phyloP scores from a whole-genome alignment of 164 flowering plant species.

The Piper longum region DNA sequence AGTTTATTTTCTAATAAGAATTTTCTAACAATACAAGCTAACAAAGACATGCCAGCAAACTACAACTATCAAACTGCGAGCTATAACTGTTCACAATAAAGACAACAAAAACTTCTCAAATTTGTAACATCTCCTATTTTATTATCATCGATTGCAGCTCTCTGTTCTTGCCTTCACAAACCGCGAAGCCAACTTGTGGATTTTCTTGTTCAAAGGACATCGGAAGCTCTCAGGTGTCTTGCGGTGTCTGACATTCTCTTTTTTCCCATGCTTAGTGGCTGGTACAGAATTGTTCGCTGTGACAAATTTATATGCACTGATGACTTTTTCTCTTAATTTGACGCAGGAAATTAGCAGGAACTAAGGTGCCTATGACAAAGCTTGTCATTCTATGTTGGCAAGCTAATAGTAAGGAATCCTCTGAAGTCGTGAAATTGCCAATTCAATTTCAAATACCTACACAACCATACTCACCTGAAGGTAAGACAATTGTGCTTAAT shows the following conservation, averaged over 20 bases:
- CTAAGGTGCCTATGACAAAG: conserved; percentile 17
- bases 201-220: conserved; percentile 69
- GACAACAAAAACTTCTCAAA: too few species aligned
- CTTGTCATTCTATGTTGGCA: conserved; percentile 55
- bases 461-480: conserved; percentile 58
- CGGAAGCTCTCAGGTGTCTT: conserved; percentile 26
- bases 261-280: not conserved
- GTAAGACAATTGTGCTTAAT: conserved; percentile 17
- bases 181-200: conserved; percentile 13
- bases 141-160: conserved; percentile 33
- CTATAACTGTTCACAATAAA: too few species aligned
- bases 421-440: conserved; percentile 50
- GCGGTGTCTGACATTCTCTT: not conserved
- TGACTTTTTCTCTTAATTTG: not conserved
- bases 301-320: not conserved
- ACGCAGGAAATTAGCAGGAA: conserved; percentile 5
- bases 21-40: too few species aligned
- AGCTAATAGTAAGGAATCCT: conserved; percentile 17
- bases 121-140: too few species aligned
- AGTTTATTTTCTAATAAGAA: too few species aligned
- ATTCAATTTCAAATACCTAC: conserved; percentile 94
- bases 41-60: too few species aligned
- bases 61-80: too few species aligned
- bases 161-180: conserved; percentile 56
- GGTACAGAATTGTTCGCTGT: not conserved